Base-by-base conservation (phyloP, 768 basidiomycete species). In the Rubroboletus pulcherrimus region DNA sequence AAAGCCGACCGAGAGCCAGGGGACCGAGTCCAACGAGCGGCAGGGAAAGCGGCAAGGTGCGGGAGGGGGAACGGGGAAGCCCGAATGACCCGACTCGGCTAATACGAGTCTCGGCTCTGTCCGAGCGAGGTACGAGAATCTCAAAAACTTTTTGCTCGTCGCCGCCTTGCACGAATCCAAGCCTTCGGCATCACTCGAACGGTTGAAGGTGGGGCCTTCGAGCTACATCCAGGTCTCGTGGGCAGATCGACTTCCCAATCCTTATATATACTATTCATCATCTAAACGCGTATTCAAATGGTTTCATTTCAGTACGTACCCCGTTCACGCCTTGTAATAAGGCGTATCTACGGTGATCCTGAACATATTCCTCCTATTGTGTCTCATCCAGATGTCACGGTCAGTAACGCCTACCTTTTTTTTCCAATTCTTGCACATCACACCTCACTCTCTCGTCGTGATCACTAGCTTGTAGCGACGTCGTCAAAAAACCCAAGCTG, bases 401-500 rank as follows among this genome's bases (percentile, higher is more conserved):
- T 86, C 49, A 73, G 81, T 57, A 1, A 4, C 0, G 17, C 8
- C 12, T n/a, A 4, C 14, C 5, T 34, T 46, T 9, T 9, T 7
- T 39, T 3, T 14, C 42, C 21, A 21, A 37, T 24, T 45, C 9
- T 35, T 15, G 15, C 29, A 11, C 38, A 17, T 61, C 35, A 53
- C 41, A 30, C 45, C 5, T 51, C 15, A 48, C 17, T 35, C 42
- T 45, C 43, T 49, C 51, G 44, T 51, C 38, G 17, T 35, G 1
- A 8, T 37, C 15, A 21, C 12, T 56, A 91, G 91, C 70, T 35
- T 97, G 94, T 70, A 75, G 80, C 49, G 94, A 97, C 62, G 86
- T 92, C 10, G 85, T 96, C 30, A 97, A 93, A 72, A 97, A 97
- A 66, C 94, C 94, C 12, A 93, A 94, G 70, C 80, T 97, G 1